Percentiles rank a stretch among this genome's conserved stretches.
phyloP scores from a whole-genome alignment of 352 stramenopile genomes.

The Globisporangium orthogonon region DNA sequence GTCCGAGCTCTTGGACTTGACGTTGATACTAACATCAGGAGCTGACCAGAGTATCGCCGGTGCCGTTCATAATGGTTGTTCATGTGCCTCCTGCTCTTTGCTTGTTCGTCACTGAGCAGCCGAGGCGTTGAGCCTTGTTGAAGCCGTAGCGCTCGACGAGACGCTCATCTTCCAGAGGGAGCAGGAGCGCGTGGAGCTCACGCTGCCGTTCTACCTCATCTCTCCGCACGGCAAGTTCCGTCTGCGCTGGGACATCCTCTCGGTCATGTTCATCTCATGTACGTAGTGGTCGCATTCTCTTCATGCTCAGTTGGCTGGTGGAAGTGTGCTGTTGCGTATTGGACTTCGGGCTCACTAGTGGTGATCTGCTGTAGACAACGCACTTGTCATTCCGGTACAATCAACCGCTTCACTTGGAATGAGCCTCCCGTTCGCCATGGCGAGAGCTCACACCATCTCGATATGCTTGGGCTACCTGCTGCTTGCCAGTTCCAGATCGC shows the following conservation, averaged over 20 bases:
- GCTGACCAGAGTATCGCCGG: neutral
- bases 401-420: neutral
- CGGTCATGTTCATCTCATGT: conserved; percentile 71
- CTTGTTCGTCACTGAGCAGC: conserved; percentile 17
- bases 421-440: no score
- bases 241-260: conserved; percentile 69
- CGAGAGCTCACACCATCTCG: neutral
- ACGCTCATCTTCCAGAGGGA: conserved; percentile 87
- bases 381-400: conserved; percentile 52
- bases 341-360: neutral
- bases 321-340: neutral
- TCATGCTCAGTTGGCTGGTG: no score
- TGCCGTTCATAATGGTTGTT: neutral
- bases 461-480: neutral
- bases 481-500: conserved; percentile 58
- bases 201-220: conserved; percentile 69
- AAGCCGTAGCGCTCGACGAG: conserved; percentile 66
- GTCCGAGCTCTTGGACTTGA: neutral
- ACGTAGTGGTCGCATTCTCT: conserved; percentile 2
- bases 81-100: neutral
- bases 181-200: conserved; percentile 77
- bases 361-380: conserved; percentile 44
- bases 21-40: neutral
- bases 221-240: conserved; percentile 73
- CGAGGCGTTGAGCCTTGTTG: conserved; percentile 73